Evolutionary conservation across 1,139 yeast genomes (phyloP), one percentile per base, ranked within the genome.

Genomic region (Torulaspora pretoriensis): DNA sequence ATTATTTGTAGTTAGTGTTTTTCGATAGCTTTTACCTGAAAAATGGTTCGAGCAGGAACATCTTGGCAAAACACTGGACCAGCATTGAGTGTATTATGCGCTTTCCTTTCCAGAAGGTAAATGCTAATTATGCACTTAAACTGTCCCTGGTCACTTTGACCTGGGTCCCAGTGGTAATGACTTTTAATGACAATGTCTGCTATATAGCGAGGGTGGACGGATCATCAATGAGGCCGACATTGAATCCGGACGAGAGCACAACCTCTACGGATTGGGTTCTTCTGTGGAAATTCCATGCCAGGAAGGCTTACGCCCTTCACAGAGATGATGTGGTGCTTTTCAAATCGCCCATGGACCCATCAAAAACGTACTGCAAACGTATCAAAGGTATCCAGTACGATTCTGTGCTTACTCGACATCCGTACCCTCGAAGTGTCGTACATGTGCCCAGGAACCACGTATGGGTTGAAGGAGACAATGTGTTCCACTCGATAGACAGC

Each of bases 381-480:
- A 75, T 90, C 7, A 75, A 83, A 50, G 97, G 84, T 1, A 58
- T 80, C 1, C 88, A 78, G 46, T 90, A 92, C 22, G 95, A 87
- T 55, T 63, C 71, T 3, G 72, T 89, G 0, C 59, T 65, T 19
- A 80, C 95, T 1, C 70, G 82, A 46, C 68, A 74, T 25, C 80
- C 80, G 14, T 87, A 84, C 60, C 92, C 95, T 1, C 75, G 80
- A 57, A 68, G 72, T 2, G 69, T 70, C 35, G 80, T 83, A 7
- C 67, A 68, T 22, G 69, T 90, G 2, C 96, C 96, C 3, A 67
- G 86, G 46, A 83, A 81, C 57, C 97, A 90, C 61, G 57, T 87
- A 9, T 90, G 97, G 97, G 89, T 89, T 0, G 97, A 90, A 64
- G 97, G 97, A 3, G 97, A 90, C 62, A 89, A 88, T 61, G 65